Percentiles rank a stretch among this genome's conserved stretches.
These are phyloP conservation scores for Ulota crispa DNA, from an alignment of 225 moss, liverwort and hornwort species.

Conservation along the genomic window DNA sequence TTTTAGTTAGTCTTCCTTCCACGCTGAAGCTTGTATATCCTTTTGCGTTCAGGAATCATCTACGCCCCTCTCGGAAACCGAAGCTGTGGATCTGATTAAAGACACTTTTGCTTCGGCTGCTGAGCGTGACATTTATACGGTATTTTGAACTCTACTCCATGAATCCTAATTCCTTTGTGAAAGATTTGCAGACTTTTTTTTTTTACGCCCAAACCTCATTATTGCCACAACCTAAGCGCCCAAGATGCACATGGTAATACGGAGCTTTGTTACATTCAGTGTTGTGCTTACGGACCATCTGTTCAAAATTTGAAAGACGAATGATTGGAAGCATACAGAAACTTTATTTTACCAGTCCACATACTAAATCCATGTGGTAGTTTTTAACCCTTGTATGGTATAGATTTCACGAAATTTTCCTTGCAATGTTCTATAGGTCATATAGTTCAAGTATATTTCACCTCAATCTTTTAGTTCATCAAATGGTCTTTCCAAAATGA, in stretches of 20 bases:
- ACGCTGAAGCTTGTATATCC: not conserved
- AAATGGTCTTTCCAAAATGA: too few relatives aligned
- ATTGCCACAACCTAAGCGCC: not conserved
- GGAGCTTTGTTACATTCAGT: not conserved
- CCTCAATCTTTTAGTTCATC: too few relatives aligned
- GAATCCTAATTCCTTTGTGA: not conserved
- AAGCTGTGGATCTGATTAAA: slow-evolving; percentile 83
- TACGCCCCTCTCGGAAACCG: slow-evolving; percentile 60
- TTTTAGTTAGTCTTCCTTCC: not conserved
- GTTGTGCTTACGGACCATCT: not conserved
- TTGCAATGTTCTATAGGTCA: too few relatives aligned
- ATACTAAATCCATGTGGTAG: too few relatives aligned
- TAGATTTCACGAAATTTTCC: too few relatives aligned
- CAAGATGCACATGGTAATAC: not conserved
- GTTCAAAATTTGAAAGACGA: too few relatives aligned
- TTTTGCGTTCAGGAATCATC: slow-evolving; percentile 46
- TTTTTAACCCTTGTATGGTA: too few relatives aligned
- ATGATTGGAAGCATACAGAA: too few relatives aligned
- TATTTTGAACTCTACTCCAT: not conserved
- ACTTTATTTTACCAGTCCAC: too few relatives aligned
- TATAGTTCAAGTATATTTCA: too few relatives aligned
- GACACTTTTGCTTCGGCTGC: slow-evolving; percentile 88
- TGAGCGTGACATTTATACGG: slow-evolving; percentile 85
- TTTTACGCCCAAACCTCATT: not conserved
- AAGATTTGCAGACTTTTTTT: not conserved